Evolutionary conservation across 495 filamentous ascomycete genomes (phyloP), one percentile per base, ranked within the genome.

Genomic region (Penicillium verhagenii): DNA sequence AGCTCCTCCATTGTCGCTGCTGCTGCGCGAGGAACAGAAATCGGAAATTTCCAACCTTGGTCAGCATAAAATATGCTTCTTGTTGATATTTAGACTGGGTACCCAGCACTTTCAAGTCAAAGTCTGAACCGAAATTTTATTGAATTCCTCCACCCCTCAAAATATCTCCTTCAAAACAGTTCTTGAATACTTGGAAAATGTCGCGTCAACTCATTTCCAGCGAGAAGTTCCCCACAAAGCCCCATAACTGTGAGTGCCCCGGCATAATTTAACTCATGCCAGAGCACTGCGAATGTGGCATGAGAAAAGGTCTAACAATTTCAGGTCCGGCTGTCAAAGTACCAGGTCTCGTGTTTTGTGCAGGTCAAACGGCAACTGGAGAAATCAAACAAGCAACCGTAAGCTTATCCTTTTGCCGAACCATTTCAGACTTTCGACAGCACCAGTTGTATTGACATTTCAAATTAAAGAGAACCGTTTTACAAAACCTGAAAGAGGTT

Each of bases 401-500:
- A 47, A 47, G 66, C 64, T 19, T 1, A 10, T 10, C 6, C 14
- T 33, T 10, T 11, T 13, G 10, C 10, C 29, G 3, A 3, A 11
- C 14, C 29, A 13, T 1, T 1, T 11, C 1, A 33, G 29, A 33
- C 29, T 11, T 31, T 31, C 2, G 29, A 31, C 2, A 11, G 4
- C 7, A 31, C 9, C 13, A 11, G 2, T 13, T 8, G 14, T 33
- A 13, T 33, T 33, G 10, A 33, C 14, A 10, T 42, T 16, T 19
- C 19, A 4, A 19, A 42, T 19, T 14, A 7, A 14, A 67, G 61
- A 52, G 55, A 48, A 64, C 51, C 39, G 65, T 61, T 8, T 68
- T 86, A 55, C 74, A 79, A 52, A 90, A 88, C 66, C 74, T 90
- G 16, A 72, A 76, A 9, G 81, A 82, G 25, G 80, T 89, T 8